phyloP scores from a whole-genome alignment of 176 grass and related monocot genomes.

The Urochloa ruziziensis region DNA sequence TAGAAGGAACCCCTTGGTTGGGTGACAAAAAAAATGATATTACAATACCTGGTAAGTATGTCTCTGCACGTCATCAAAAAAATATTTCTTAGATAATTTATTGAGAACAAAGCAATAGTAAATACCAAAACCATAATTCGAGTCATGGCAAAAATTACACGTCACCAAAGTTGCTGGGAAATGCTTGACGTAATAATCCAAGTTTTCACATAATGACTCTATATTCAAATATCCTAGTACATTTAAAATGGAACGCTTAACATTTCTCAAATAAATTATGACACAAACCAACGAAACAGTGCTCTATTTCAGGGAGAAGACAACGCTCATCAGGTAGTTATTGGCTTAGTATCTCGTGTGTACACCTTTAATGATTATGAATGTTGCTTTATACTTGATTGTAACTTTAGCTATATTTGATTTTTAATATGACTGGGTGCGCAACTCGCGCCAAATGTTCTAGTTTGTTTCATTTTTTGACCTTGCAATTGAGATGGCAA shows the following conservation, averaged over 20 bases:
- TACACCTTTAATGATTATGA: too few species aligned
- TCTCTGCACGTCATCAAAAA: constrained; percentile 67
- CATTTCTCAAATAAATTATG: constrained; percentile 5
- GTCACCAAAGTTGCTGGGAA: not conserved
- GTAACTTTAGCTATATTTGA: too few species aligned
- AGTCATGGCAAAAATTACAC: too few species aligned
- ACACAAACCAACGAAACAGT: not conserved
- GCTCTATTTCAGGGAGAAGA: too few species aligned
- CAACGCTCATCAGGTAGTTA: too few species aligned
- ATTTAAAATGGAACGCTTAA: constrained; percentile 21
- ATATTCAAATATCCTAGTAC: constrained; percentile 13
- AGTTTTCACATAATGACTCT: not conserved
- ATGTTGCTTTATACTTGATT: too few species aligned
- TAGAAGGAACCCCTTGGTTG: not conserved
- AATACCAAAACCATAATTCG: not conserved
- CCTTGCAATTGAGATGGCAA: too few species aligned
- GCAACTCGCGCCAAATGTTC: too few species aligned
- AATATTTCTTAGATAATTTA: constrained; percentile 14
- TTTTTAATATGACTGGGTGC: too few species aligned
- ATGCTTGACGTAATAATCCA: not conserved
- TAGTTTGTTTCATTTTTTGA: too few species aligned
- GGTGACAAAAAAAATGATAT: constrained; percentile 3
- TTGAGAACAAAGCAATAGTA: not conserved
- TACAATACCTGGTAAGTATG: constrained; percentile 86
- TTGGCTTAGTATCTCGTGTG: not conserved